These are phyloP conservation scores for Mycena vulgaris DNA, from an alignment of 768 basidiomycete genomes.

Conservation along the genomic window DNA sequence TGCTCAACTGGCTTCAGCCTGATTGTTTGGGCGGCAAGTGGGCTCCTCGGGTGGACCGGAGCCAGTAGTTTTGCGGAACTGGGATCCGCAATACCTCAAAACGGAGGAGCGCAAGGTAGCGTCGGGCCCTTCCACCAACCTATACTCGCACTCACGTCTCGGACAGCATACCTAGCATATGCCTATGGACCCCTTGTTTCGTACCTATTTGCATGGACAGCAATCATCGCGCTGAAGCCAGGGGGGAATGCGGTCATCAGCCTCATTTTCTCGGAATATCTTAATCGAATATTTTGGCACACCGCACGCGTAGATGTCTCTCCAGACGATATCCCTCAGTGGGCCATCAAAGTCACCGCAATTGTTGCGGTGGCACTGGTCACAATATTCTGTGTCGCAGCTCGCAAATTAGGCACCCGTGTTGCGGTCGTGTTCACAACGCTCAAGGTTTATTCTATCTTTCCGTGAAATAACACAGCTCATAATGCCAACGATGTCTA, in stretches of 20 bases:
- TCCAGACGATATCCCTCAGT: slow-evolving; percentile 86
- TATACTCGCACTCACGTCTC: not conserved
- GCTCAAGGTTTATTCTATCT: slow-evolving; percentile 75
- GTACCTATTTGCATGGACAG: slow-evolving; percentile 96
- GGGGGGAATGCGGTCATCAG: slow-evolving; percentile 88
- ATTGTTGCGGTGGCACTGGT: slow-evolving; percentile 79
- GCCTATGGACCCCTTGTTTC: slow-evolving; percentile 90
- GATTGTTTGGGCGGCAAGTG: slow-evolving; percentile 86
- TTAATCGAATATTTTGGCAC: slow-evolving; percentile 91
- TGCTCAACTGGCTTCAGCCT: slow-evolving; percentile 62
- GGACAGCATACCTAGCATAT: slow-evolving; percentile 85
- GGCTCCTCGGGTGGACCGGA: slow-evolving; percentile 94
- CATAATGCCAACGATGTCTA: slow-evolving; percentile 42
- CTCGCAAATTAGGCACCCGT: slow-evolving; percentile 83
- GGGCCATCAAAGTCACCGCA: slow-evolving; percentile 93
- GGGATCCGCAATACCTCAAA: slow-evolving; percentile 89
- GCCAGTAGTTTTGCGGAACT: slow-evolving; percentile 95
- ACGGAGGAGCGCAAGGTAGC: slow-evolving; percentile 70
- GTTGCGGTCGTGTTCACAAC: slow-evolving; percentile 90
- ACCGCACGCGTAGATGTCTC: slow-evolving; percentile 78
- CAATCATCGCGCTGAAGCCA: slow-evolving; percentile 90
- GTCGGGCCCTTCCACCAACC: not conserved
- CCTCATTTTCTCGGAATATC: slow-evolving; percentile 92
- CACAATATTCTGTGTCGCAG: slow-evolving; percentile 83
- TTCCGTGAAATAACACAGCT: not conserved